These are phyloP conservation scores for Zalaria obscura DNA, from an alignment of 2,329 filamentous ascomycete species.

Conservation along the genomic window DNA sequence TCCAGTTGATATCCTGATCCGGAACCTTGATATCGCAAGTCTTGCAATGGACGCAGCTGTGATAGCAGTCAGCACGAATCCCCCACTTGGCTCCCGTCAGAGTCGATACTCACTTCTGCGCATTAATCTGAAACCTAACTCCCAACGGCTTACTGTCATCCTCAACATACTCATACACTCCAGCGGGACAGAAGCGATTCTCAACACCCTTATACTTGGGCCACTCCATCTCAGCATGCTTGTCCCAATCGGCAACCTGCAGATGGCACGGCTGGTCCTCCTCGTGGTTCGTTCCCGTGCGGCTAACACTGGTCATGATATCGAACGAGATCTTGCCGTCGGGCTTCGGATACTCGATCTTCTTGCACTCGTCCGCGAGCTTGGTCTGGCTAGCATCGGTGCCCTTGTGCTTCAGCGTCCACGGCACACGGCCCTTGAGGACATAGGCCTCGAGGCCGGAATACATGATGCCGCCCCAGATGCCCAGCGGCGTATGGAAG, in stretches of 20 bases:
- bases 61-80: slow-evolving; percentile 12
- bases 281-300: slow-evolving; percentile 95
- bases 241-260: slow-evolving; percentile 90
- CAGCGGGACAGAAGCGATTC: slow-evolving; percentile 92
- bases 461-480: slow-evolving; percentile 84
- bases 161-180: slow-evolving; percentile 96
- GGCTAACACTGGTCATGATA: slow-evolving; percentile 85
- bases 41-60: slow-evolving; percentile 96
- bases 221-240: slow-evolving; percentile 69
- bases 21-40: slow-evolving; percentile 99
- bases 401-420: slow-evolving; percentile 78
- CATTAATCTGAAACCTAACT: slow-evolving; percentile 92
- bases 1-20: slow-evolving; percentile 81
- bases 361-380: slow-evolving; percentile 60
- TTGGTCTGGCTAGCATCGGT: slow-evolving; percentile 70
- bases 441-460: slow-evolving; percentile 85
- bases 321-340: slow-evolving; percentile 93
- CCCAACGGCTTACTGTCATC: slow-evolving; percentile 75
- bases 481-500: slow-evolving; percentile 74
- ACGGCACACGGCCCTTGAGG: slow-evolving; percentile 72
- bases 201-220: slow-evolving; percentile 84
- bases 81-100: neutral
- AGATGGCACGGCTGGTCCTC: slow-evolving; percentile 96
- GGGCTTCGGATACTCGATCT: slow-evolving; percentile 94
- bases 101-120: slow-evolving; percentile 67